Base-by-base conservation (phyloP, 192 early-diverging fungal species). In the Lunasporangiospora selenospora region DNA sequence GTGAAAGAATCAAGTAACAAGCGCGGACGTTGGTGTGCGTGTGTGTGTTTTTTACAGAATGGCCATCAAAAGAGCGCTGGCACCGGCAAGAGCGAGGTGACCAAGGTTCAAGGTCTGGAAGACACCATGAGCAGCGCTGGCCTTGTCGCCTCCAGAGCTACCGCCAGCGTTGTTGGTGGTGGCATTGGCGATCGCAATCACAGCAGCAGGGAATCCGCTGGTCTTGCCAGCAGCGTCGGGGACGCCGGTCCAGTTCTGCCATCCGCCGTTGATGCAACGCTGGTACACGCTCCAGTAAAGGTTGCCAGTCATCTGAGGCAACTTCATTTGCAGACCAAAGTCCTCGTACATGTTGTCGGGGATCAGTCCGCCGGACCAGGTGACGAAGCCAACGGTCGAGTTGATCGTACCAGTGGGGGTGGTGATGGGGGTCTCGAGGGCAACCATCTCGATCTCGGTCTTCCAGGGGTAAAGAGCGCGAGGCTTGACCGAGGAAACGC, bases 251-350 rank as follows among this genome's bases (percentile, higher is more conserved):
- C 67, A 73, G 67, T 73, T 73, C 46, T 73, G 50, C 67, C 67
- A 73, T 19, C 2, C 67, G 18, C 60, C 60, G 41, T 73, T 73
- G 38, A 51, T 36, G 53, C 67, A 73, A 48, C 53, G 67, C 54
- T 73, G 67, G 59, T 56, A 57, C 13, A 73, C 60, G 26, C 7
- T 44, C 67, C 67, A 73, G 60, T 73, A 73, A 13, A 73, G 47
- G n/a, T 58, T 53, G 4, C 67, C 67, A 2, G 26, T 31, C 48
- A 58, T 62, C 19, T 18, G 37, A 12, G 67, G 67, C 5, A 73
- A 42, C 60, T 73, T 73, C 53, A 73, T 62, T 54, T 73, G 67
- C 4, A 73, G 46, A 18, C 67, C 67, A 41, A 73, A 73, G 58
- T 73, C 67, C 54, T 73, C 67, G 53, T 73, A 73, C 47, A 62